These are phyloP conservation scores for Talaromyces sp. DNA, from an alignment of 2,329 filamentous ascomycete species.

Conservation along the genomic window DNA sequence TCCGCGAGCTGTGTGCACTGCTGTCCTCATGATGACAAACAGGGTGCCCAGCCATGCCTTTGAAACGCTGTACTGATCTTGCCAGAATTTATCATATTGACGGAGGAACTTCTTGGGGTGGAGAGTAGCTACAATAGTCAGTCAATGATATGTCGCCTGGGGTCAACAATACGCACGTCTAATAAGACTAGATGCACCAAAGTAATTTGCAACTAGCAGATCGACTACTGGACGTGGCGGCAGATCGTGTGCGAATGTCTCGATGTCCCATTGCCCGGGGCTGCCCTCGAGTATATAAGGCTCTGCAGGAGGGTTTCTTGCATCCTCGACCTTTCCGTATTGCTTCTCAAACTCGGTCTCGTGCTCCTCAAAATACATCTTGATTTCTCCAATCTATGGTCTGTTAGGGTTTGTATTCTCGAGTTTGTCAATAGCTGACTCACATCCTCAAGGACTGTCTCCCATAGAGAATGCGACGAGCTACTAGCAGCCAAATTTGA, in stretches of 20 bases:
- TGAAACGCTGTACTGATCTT: constrained; percentile 49
- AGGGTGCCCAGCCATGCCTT: constrained; percentile 48
- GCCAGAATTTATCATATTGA: constrained; percentile 57
- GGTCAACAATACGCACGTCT: constrained; percentile 9
- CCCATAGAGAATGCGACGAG: constrained; percentile 17
- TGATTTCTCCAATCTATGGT: constrained; percentile 17
- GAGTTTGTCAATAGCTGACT: background rate
- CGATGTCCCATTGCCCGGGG: constrained; percentile 15
- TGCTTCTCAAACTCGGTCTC: constrained; percentile 16
- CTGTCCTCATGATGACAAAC: constrained; percentile 58
- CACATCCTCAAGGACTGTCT: constrained; percentile 18
- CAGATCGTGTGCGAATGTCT: constrained; percentile 13
- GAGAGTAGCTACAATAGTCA: constrained; percentile 12
- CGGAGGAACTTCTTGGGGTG: constrained; percentile 19
- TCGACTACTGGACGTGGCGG: constrained; percentile 14
- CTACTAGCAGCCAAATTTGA: constrained; percentile 14
- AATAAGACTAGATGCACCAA: constrained; percentile 7
- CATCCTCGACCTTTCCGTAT: constrained; percentile 13
- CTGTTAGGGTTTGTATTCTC: background rate
- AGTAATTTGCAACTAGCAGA: constrained; percentile 16
- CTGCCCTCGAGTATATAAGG: constrained; percentile 13
- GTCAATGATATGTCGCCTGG: background rate
- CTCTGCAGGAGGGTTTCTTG: constrained; percentile 9
- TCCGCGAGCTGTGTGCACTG: constrained; percentile 53
- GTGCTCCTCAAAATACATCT: constrained; percentile 18